Conservation (phyloP, 139 green algal genomes). For the Monoraphidium neglectum region DNA sequence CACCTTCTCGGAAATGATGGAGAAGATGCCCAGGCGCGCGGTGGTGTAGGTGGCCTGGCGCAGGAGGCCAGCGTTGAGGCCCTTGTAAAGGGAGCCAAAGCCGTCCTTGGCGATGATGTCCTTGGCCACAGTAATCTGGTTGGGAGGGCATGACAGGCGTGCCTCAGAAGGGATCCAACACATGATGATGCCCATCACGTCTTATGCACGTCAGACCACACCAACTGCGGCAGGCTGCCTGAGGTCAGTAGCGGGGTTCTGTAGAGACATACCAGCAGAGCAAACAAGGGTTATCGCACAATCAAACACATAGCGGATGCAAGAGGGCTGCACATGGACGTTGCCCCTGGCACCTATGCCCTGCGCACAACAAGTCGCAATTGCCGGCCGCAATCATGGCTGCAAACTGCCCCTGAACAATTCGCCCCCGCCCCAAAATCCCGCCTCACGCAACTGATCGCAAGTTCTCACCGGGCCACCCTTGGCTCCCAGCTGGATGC, state of each 20-base stretch:
- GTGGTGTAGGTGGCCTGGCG: conserved; percentile 99
- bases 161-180: background rate
- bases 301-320: too few species aligned
- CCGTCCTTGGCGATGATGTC: conserved; percentile 76
- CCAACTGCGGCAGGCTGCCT: background rate
- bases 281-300: too few species aligned
- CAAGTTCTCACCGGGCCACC: conserved; percentile 80
- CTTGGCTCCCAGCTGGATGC: conserved; percentile 92
- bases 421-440: background rate
- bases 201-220: background rate
- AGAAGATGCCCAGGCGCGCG: conserved; percentile 93
- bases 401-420: too few species aligned
- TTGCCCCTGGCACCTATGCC: too few species aligned
- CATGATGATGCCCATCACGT: background rate
- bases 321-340: too few species aligned
- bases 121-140: conserved; percentile 68
- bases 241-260: too few species aligned
- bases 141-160: background rate
- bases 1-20: conserved; percentile 67
- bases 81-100: conserved; percentile 89
- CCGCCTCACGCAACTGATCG: background rate
- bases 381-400: too few species aligned
- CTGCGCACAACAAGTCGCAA: too few species aligned
- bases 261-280: too few species aligned
- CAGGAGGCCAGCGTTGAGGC: conserved; percentile 93